Base-by-base conservation (phyloP, 768 basidiomycete species). In the Artomyces pyxidatus region DNA sequence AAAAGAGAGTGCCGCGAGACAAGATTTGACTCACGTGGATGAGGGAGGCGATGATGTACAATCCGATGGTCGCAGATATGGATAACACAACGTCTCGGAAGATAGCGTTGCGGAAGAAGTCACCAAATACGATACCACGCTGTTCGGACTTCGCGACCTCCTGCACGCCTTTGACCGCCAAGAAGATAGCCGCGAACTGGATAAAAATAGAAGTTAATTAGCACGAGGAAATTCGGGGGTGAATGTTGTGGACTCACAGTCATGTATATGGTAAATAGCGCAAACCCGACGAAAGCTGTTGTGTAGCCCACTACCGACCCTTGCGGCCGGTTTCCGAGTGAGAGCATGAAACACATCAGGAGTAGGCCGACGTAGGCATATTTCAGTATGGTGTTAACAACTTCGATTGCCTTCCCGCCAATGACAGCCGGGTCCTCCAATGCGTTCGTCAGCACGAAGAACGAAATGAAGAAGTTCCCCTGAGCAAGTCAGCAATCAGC, bases 251-350 rank as follows among this genome's bases (percentile, higher is more conserved):
- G 27, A 63, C 78, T 21, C 43, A 90, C 85, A 45, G 92, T 90
- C 95, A 99, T 98, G 62, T 98, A 98, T n/a, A 92, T 64, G 27
- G 95, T 98, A 55, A 99, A 81, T 21, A 95, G 4, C 3, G 77
- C 91, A 67, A 95, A 99, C 1, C 91, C 89, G 26, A 95, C 62
- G 59, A 97, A 82, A 25, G 90, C 85, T 6, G 77, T 59, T 3
- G 89, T 91, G 64, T 96, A 99, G 6, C 80, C 81, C 78, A 83
- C 81, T 64, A 89, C 93, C 3, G 83, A 78, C 27, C 94, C 94
- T 57, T 94, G 89, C 4, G 94, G 94, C 10, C 95, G 71, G 63
- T 97, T 97, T 0, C 94, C 95, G 47, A 97, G 69, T 2, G 89
- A 73, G 30, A 95, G 76, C 45, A 96, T 71, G 69, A 94, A 94